phyloP scores from a whole-genome alignment of 2,329 filamentous ascomycete species.

The Penicillium rolfsii region DNA sequence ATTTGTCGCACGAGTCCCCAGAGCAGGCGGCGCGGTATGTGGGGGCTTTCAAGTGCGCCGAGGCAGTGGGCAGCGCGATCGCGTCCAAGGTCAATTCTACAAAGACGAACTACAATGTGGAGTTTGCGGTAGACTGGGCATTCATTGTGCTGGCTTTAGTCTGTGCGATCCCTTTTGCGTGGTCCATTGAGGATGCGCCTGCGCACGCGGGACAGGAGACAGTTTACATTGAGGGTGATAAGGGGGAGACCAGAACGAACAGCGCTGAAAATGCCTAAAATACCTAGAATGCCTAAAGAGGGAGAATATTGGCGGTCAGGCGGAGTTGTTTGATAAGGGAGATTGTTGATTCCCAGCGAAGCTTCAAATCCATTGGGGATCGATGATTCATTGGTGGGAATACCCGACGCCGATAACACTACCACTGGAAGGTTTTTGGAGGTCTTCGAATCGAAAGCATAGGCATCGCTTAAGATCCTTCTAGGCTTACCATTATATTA shows the following conservation, averaged over 20 bases:
- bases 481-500: not conserved
- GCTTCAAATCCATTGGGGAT: not conserved
- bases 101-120: constrained; percentile 14
- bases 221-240: not conserved
- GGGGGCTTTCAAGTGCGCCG: constrained; percentile 11
- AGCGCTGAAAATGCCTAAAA: not conserved
- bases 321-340: not conserved
- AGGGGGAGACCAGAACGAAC: not conserved
- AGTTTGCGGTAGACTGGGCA: constrained; percentile 7
- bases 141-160: not conserved
- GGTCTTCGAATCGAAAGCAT: not conserved
- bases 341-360: not conserved
- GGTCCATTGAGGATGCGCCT: not conserved
- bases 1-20: constrained; percentile 8
- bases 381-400: not conserved
- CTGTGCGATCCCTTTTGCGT: not conserved
- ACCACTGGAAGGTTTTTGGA: not conserved
- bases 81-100: constrained; percentile 13
- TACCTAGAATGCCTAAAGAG: not conserved
- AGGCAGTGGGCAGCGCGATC: constrained; percentile 13
- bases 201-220: not conserved
- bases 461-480: not conserved
- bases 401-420: not conserved
- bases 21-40: constrained; percentile 15
- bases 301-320: no score